phyloP scores from a whole-genome alignment of 148 eudicot genomes.

The Silene uniflora region DNA sequence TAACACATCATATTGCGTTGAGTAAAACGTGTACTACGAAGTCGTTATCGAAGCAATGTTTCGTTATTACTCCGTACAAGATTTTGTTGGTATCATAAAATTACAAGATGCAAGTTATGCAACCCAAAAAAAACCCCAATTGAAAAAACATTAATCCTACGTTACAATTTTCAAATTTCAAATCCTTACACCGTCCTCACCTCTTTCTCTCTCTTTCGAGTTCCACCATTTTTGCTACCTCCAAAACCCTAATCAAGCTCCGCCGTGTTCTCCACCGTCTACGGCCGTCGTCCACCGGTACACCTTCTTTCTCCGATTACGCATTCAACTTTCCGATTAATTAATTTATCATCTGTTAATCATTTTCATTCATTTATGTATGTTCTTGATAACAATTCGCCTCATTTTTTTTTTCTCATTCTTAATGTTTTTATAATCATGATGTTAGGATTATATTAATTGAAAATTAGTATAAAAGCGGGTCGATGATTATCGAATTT shows the following conservation, averaged over 20 bases:
- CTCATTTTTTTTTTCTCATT: not conserved
- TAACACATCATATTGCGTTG: too few species aligned
- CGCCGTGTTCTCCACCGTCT: constrained; percentile 2
- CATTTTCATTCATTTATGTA: not conserved
- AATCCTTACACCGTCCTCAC: constrained; percentile 1
- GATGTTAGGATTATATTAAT: not conserved
- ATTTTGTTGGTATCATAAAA: too few species aligned
- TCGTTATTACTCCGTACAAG: too few species aligned
- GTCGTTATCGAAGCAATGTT: too few species aligned
- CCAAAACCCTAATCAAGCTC: constrained; percentile 23
- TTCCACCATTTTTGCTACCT: constrained; percentile 21
- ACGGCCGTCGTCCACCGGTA: not conserved
- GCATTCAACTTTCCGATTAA: not conserved
- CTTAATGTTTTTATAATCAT: not conserved
- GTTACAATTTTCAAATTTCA: constrained; percentile 22
- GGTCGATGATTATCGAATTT: not conserved
- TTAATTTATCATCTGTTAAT: not conserved
- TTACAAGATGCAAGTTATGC: too few species aligned
- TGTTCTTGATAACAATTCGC: not conserved
- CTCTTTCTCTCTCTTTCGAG: constrained; percentile 13
- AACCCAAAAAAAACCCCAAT: too few species aligned
- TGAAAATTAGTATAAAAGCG: not conserved
- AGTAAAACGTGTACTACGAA: too few species aligned
- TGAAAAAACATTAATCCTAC: not conserved
- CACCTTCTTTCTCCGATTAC: not conserved